These are phyloP conservation scores for Russula brevipes DNA, from an alignment of 768 basidiomycete genomes.

Conservation along the genomic window DNA sequence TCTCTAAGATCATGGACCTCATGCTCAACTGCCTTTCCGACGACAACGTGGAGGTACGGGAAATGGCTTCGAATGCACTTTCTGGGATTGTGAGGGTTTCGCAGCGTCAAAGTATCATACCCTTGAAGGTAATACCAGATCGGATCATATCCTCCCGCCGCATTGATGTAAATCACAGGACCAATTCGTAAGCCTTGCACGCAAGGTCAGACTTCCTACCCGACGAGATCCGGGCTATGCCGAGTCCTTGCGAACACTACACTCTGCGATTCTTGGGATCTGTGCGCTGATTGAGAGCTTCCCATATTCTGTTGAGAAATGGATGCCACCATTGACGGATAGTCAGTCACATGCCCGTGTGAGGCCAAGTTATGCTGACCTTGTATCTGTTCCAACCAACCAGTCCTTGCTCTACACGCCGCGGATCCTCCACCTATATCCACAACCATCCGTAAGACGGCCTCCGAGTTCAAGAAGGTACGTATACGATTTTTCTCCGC, in stretches of 20 bases:
- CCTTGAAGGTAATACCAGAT: slow-evolving; percentile 58
- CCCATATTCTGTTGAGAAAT: slow-evolving; percentile 50
- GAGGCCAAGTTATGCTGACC: slow-evolving; percentile 1
- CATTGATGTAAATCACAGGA: slow-evolving; percentile 42
- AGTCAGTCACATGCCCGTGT: slow-evolving; percentile 37
- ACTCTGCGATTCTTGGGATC: slow-evolving; percentile 57
- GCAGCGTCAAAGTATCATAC: slow-evolving; percentile 80
- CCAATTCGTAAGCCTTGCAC: slow-evolving; percentile 67
- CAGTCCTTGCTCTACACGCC: slow-evolving; percentile 71
- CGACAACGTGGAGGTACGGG: slow-evolving; percentile 89
- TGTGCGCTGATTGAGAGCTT: slow-evolving; percentile 51
- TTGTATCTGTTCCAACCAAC: slow-evolving; percentile 3
- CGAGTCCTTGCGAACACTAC: slow-evolving; percentile 65
- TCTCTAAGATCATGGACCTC: slow-evolving; percentile 74
- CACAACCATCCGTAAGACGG: slow-evolving; percentile 80
- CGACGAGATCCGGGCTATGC: slow-evolving; percentile 68
- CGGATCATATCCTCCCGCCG: slow-evolving; percentile 6
- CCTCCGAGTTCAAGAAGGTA: slow-evolving; percentile 82
- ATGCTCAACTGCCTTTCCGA: slow-evolving; percentile 80
- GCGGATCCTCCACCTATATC: slow-evolving; percentile 88
- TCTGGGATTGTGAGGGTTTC: slow-evolving; percentile 86
- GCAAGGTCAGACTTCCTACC: slow-evolving; percentile 57
- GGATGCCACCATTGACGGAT: slow-evolving; percentile 67
- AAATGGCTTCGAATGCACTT: slow-evolving; percentile 82
- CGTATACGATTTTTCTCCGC: slow-evolving; percentile 23